phyloP scores from a whole-genome alignment of 768 basidiomycete genomes.

The Lanmaoa pseudosensibilis region DNA sequence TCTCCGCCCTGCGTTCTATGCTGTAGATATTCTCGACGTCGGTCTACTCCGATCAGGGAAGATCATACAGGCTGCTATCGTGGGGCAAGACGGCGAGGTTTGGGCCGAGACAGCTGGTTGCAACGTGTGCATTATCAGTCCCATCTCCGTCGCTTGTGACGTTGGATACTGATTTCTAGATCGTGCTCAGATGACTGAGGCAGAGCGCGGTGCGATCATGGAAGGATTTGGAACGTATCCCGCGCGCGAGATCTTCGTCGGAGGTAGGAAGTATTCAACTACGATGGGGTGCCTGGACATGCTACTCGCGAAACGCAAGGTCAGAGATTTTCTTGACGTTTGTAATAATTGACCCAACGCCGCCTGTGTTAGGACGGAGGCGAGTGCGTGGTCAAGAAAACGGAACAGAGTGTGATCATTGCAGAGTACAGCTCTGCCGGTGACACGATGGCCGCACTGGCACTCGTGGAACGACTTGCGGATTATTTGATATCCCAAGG shows the following conservation, averaged over 20 bases:
- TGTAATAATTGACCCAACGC: not conserved
- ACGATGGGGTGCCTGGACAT: constrained; percentile 30
- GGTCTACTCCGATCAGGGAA: constrained; percentile 75
- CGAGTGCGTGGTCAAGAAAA: constrained; percentile 29
- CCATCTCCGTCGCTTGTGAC: not conserved
- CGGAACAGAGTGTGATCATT: constrained; percentile 25
- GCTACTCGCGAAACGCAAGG: constrained; percentile 26
- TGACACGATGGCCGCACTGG: constrained; percentile 11
- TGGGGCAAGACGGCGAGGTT: constrained; percentile 31
- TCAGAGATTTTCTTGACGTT: not conserved
- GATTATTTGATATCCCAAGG: constrained; percentile 26
- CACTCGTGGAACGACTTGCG: constrained; percentile 22
- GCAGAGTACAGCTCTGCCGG: constrained; percentile 20
- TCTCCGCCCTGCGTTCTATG: not conserved
- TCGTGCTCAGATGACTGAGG: constrained; percentile 21
- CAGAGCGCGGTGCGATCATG: constrained; percentile 20
- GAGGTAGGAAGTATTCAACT: constrained; percentile 23
- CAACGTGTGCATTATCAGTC: constrained; percentile 22
- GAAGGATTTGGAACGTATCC: constrained; percentile 23
- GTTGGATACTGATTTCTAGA: not conserved
- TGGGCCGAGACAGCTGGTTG: constrained; percentile 33
- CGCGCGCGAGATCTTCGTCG: constrained; percentile 22
- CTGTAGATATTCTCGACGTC: constrained; percentile 75
- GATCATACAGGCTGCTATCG: constrained; percentile 66
- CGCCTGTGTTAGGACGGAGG: constrained; percentile 13